phyloP scores from a whole-genome alignment of 176 grass and related monocot genomes.

The Hordeum vulgare region DNA sequence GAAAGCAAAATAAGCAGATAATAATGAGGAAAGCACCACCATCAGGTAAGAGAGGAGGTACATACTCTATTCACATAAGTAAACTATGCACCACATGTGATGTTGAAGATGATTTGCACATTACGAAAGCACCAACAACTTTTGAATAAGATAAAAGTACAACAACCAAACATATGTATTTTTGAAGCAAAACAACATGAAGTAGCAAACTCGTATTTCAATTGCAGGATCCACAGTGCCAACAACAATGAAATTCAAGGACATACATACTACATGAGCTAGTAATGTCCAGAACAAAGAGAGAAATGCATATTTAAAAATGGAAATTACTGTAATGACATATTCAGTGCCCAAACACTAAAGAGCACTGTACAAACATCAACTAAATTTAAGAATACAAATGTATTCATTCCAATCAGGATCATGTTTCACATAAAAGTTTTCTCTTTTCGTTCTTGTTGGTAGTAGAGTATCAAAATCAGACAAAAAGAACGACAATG shows the following conservation, averaged over 20 bases:
- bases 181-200: not conserved
- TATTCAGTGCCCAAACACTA: too few relatives aligned
- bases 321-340: not conserved
- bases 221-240: slow-evolving; percentile 77
- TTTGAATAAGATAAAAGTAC: too few relatives aligned
- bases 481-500: not conserved
- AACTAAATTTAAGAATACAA: slow-evolving; percentile 2
- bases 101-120: too few relatives aligned
- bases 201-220: slow-evolving; percentile 35
- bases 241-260: slow-evolving; percentile 66
- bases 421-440: not conserved
- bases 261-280: not conserved
- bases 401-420: not conserved
- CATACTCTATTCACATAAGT: too few relatives aligned
- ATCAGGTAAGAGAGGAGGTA: too few relatives aligned
- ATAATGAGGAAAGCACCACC: too few relatives aligned
- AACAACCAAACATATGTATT: not conserved
- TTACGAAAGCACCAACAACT: too few relatives aligned
- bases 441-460: not conserved
- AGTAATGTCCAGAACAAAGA: not conserved
- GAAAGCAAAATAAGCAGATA: too few relatives aligned
- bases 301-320: not conserved
- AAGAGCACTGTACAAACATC: too few relatives aligned
- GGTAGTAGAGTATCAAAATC: not conserved
- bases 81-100: too few relatives aligned